Base-by-base conservation (phyloP, 225 moss, liverwort and hornwort genomes). In the Lunularia cruciata region DNA sequence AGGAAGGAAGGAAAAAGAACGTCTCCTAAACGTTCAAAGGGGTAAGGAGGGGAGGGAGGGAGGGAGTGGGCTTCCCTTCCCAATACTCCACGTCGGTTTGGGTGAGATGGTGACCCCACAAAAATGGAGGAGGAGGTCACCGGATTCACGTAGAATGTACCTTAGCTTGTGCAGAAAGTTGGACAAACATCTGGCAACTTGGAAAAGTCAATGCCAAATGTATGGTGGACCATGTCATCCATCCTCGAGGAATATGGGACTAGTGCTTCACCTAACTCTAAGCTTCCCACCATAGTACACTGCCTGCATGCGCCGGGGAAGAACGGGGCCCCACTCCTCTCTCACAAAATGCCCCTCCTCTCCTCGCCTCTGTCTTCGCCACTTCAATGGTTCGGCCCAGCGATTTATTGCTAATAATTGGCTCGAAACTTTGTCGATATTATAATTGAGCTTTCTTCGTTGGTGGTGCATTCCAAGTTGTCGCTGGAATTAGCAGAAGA, bases 181-280 rank as follows among this genome's bases (percentile, higher is more conserved):
- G 52, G 23, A 25, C 15, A 53, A 53, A 53, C 52, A 53, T 56
- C 55, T 56, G 55, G 28, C 55, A 56, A 56, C 27, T 30, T 56
- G 28, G 55, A 31, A 14, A 56, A 56, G 55, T 56, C 55, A 56
- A 56, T 56, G 55, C 30, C 53, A 4, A 53, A 53, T 53, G 53
- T 53, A 53, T 53, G 53, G 27, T 26, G 6, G 25, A 26, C 8
- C 6, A 15, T 14, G 14, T 8, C 22, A 56, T 56, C 55, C 30
- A 22, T 23, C 53, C 18, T 53, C 53, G 23, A 23, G 12, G 53
- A 53, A 53, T 53, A 53, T 53, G 18, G 53, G 23, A 22, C 23
- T 53, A 25, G 43, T 43, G 43, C 43, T n/a, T 6, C 43, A 43
- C 43, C 43, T 43, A 43, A 43, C 43, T 43, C 43, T 16, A 40